Percentiles rank a stretch among this genome's conserved stretches.
Evolutionary conservation across 768 basidiomycete species (phyloP).

Genomic region (Termitomyces sp.): DNA sequence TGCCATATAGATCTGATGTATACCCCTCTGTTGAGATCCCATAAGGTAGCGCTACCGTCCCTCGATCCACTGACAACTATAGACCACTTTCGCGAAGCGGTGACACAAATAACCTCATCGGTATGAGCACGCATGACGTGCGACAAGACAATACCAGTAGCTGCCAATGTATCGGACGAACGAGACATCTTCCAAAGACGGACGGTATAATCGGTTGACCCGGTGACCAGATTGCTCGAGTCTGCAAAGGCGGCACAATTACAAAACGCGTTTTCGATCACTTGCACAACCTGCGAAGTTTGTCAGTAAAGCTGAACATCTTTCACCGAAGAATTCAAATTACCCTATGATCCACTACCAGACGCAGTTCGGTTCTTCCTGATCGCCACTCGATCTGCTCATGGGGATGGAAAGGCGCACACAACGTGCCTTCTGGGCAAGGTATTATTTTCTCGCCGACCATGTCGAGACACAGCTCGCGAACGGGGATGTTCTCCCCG

Average conservation of each 20-base stretch:
- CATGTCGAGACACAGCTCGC: conserved; percentile 52
- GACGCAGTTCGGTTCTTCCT: conserved; percentile 52
- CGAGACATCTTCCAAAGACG: conserved; percentile 72
- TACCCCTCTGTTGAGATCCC: conserved; percentile 84
- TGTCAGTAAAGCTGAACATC: background rate
- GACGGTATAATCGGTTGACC: conserved; percentile 77
- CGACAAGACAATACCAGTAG: conserved; percentile 39
- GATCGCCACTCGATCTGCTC: conserved; percentile 70
- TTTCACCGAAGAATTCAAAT: background rate
- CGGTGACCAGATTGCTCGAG: conserved; percentile 68
- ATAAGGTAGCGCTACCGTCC: conserved; percentile 83
- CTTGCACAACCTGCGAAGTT: conserved; percentile 56
- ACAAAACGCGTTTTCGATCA: conserved; percentile 69
- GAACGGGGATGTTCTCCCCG: conserved; percentile 41
- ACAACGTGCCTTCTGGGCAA: conserved; percentile 54
- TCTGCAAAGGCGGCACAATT: conserved; percentile 80
- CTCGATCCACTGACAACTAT: conserved; percentile 77
- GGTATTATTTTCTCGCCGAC: conserved; percentile 60
- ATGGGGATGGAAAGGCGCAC: conserved; percentile 54
- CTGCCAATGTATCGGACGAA: conserved; percentile 19
- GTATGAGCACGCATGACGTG: conserved; percentile 83
- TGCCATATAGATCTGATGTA: conserved; percentile 85
- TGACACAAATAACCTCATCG: conserved; percentile 60
- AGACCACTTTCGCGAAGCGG: conserved; percentile 81
- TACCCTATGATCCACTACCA: conserved; percentile 63